Percentiles rank a stretch among this genome's conserved stretches.
Conservation (phyloP, 2,329 filamentous ascomycete species). For the Fusarium proliferatum region DNA sequence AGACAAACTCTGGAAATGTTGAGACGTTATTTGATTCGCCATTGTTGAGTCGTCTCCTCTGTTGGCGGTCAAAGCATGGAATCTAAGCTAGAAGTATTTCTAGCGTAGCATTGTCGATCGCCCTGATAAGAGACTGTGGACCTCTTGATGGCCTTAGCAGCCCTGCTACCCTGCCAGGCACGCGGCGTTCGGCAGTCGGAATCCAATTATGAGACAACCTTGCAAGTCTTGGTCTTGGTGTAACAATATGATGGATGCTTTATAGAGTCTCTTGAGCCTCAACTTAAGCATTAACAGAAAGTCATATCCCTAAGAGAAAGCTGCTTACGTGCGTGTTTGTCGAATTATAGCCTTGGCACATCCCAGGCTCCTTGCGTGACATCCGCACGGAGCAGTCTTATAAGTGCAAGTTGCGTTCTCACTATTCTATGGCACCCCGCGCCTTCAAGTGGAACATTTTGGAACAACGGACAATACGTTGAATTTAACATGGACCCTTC, state of each 20-base stretch:
- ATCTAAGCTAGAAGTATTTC: conserved; percentile 14
- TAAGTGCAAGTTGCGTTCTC: background rate
- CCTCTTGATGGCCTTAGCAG: background rate
- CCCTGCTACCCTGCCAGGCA: conserved; percentile 12
- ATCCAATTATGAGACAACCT: conserved; percentile 12
- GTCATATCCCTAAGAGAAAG: background rate
- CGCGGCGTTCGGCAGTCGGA: conserved; percentile 30
- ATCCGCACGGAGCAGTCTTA: background rate
- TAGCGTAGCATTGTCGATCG: conserved; percentile 20
- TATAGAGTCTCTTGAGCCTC: background rate
- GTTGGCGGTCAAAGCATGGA: conserved; percentile 27
- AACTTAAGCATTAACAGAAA: background rate
- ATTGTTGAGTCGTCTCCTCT: background rate
- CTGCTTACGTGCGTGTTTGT: background rate
- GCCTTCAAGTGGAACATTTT: background rate
- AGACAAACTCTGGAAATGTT: conserved; percentile 30
- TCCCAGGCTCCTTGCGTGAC: background rate
- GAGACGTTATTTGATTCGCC: conserved; percentile 28
- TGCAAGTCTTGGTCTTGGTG: background rate
- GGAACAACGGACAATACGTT: background rate
- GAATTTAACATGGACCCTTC: background rate
- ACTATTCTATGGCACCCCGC: conserved; percentile 7
- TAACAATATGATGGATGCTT: conserved; percentile 1
- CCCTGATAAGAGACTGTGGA: conserved; percentile 27
- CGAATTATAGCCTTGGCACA: background rate